These are phyloP conservation scores for Podochytrium sp. DNA, from an alignment of 192 early-diverging fungal species.

Conservation along the genomic window DNA sequence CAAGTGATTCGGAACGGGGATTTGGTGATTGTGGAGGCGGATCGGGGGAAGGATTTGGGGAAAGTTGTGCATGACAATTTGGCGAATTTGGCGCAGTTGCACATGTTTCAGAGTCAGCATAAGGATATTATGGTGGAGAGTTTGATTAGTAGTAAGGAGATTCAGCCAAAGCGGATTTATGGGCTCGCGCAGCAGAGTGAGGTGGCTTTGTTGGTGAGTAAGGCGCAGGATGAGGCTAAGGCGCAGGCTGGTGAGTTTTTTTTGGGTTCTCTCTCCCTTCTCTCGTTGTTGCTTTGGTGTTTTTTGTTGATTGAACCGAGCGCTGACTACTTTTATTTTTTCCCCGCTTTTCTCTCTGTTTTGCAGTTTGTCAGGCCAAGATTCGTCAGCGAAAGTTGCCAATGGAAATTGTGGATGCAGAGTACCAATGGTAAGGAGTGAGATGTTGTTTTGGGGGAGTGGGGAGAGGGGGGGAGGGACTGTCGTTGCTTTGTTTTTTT, in stretches of 20 bases:
- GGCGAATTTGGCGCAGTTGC: conserved; percentile 48
- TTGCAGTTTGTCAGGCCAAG: conserved; percentile 79
- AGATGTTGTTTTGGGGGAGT: conserved; percentile 17
- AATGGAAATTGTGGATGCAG: conserved; percentile 96
- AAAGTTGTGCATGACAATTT: conserved; percentile 81
- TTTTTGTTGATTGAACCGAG: neutral
- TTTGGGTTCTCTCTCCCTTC: no score
- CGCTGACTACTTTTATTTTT: neutral
- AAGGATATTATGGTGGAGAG: conserved; percentile 51
- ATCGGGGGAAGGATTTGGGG: conserved; percentile 89
- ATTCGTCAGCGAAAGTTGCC: conserved; percentile 88
- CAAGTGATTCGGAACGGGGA: conserved; percentile 64
- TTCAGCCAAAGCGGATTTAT: conserved; percentile 91
- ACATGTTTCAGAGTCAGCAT: conserved; percentile 58
- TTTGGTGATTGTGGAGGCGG: conserved; percentile 86
- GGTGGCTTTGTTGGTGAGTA: conserved; percentile 76
- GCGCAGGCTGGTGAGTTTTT: conserved; percentile 60
- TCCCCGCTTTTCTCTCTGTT: neutral
- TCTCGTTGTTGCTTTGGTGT: neutral
- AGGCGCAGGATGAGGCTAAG: conserved; percentile 89
- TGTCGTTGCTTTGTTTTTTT: neutral
- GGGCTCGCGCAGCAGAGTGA: conserved; percentile 79
- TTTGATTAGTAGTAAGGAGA: conserved; percentile 65
- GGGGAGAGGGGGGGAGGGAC: no score
- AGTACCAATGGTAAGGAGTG: conserved; percentile 89